Evolutionary conservation across 495 filamentous ascomycete genomes (phyloP), one percentile per base, ranked within the genome.

Genomic region (Penicillium turbatum): DNA sequence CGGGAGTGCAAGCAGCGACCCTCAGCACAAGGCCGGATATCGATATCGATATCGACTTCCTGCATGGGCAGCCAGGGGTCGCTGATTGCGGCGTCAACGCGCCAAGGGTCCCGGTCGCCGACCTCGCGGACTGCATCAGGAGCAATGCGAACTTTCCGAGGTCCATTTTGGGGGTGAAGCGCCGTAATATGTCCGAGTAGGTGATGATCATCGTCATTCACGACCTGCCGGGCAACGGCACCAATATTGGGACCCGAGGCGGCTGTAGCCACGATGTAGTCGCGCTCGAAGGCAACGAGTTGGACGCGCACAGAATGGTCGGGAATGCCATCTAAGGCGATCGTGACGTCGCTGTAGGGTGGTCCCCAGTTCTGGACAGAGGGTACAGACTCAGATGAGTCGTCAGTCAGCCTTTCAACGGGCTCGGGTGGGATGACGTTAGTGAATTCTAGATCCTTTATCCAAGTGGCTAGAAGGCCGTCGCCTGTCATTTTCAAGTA

Each of bases 401-500:
- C 21, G 4, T 4, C 21, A 24, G 21, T 24, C 2, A 31, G n/a
- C 3, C 8, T 15, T 1, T 19, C 13, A 6, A 64, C 66, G 6
- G 77, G 66, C 9, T 59, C 64, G 7, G 86, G 85, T 3, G 80
- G 78, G 31, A 79, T 64, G 6, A 88, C 84, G 51, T 86, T 79
- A 41, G 72, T 66, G 50, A 92, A 89, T 55, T 88, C 83, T 35
- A 90, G 62, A 16, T 86, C 75, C 48, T 76, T 73, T 49, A 96
- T 66, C 90, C 90, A 96, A 2, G 79, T 74, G 3, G 90, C 90
- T 31, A 95, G 72, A 43, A 97, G 73, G 15, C 89, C 91, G 59
- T 95, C 90, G 27, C 91, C 91, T 8, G 88, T 90, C 81, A 97
- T 82, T 79, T 97, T 97, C 56, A 97, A 83, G 71, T 91, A 97